Evolutionary conservation across 2,329 filamentous ascomycete species (phyloP).

Genomic region (Aspergillus persii): DNA sequence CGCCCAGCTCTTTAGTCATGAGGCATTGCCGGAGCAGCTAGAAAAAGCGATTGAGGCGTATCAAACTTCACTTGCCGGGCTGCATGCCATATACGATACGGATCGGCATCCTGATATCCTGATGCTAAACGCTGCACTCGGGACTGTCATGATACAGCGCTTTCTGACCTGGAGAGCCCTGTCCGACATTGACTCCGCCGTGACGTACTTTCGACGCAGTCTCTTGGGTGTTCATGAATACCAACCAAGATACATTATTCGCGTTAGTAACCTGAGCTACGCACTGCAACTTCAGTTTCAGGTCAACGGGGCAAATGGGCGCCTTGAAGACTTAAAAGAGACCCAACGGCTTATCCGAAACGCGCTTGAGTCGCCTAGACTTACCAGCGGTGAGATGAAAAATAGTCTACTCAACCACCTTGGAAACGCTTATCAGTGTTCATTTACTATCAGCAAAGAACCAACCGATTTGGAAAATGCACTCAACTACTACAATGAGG

Average conservation of each 20-base stretch:
- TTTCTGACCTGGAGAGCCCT: conserved; percentile 1
- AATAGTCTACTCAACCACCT: neutral
- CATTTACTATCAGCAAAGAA: neutral
- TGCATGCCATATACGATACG: neutral
- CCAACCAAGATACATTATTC: neutral
- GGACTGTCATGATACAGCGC: conserved; percentile 2
- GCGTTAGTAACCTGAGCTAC: neutral
- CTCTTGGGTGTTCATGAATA: neutral
- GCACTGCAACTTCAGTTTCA: conserved; percentile 4
- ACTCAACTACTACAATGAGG: neutral
- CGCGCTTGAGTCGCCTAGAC: neutral
- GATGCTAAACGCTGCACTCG: conserved; percentile 2
- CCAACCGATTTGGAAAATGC: neutral
- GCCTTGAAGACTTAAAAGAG: neutral
- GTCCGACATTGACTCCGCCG: neutral
- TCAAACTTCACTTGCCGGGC: neutral
- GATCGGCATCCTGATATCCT: conserved; percentile 2
- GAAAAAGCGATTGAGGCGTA: conserved; percentile 5
- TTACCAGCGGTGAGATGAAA: neutral
- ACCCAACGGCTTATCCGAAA: neutral
- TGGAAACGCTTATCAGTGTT: neutral
- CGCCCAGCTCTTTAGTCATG: conserved; percentile 1
- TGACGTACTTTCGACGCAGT: conserved; percentile 2
- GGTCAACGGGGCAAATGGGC: neutral
- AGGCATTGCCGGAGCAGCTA: neutral